These are phyloP conservation scores for Cryphonectria parasitica DNA, from an alignment of 2,329 filamentous ascomycete species.

Conservation along the genomic window DNA sequence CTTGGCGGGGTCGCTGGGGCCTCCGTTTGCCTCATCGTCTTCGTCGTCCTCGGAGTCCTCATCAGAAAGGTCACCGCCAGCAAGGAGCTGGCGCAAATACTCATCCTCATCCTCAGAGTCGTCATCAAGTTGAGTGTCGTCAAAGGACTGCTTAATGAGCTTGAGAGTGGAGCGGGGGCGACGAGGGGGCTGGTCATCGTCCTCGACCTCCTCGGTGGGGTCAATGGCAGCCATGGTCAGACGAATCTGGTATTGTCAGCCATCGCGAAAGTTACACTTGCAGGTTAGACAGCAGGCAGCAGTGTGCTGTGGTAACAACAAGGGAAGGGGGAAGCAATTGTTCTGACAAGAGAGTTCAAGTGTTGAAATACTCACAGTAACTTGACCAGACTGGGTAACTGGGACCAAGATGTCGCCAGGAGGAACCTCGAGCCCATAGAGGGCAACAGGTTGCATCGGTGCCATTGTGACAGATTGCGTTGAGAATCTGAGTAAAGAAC, in stretches of 20 bases:
- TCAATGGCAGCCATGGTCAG: constrained; percentile 99
- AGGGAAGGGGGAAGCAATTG: not conserved
- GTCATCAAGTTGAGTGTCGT: constrained; percentile 53
- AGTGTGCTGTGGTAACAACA: not conserved
- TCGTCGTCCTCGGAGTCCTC: constrained; percentile 56
- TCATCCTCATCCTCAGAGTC: constrained; percentile 70
- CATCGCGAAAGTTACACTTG: not conserved
- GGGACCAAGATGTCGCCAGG: constrained; percentile 82
- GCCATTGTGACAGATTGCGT: constrained; percentile 50
- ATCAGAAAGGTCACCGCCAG: constrained; percentile 54
- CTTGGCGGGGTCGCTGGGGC: constrained; percentile 89
- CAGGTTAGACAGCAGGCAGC: not conserved
- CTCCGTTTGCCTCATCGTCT: constrained; percentile 80
- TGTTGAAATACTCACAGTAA: constrained; percentile 68
- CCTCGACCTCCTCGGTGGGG: constrained; percentile 75
- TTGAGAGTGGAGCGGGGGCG: constrained; percentile 85
- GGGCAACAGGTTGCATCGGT: constrained; percentile 66
- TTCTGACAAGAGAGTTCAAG: not conserved
- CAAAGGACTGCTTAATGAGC: constrained; percentile 75
- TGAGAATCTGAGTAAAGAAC: not conserved
- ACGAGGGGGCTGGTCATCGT: constrained; percentile 63
- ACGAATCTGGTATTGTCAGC: constrained; percentile 68
- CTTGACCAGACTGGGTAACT: constrained; percentile 77
- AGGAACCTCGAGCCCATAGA: constrained; percentile 92
- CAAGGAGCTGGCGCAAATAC: constrained; percentile 59